Percentiles rank a stretch among this genome's conserved stretches.
These are phyloP conservation scores for Solanum peruvianum DNA, from an alignment of 257 asterid species.

Conservation along the genomic window DNA sequence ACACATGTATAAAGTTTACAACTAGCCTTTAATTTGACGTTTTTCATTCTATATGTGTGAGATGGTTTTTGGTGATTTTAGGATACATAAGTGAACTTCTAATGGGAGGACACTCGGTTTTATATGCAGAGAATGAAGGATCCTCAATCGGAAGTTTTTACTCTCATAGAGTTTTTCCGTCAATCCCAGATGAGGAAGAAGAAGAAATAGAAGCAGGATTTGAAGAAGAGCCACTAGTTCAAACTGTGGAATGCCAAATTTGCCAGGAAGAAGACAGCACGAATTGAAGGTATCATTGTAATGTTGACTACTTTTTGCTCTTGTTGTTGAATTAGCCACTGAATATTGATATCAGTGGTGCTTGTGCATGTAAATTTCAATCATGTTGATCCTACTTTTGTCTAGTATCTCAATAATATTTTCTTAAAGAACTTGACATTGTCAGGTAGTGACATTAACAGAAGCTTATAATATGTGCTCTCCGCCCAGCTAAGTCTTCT, in stretches of 20 bases:
- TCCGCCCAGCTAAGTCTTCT: too few species aligned
- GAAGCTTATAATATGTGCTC: neutral
- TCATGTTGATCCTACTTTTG: neutral
- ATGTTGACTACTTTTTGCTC: neutral
- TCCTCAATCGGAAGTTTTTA: constrained; percentile 4
- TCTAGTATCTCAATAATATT: neutral
- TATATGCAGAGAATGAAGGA: constrained; percentile 5
- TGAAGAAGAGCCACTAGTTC: constrained; percentile 26
- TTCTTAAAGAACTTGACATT: neutral
- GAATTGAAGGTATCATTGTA: constrained; percentile 21
- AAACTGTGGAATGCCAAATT: constrained; percentile 34
- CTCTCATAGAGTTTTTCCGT: constrained; percentile 3
- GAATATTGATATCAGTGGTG: neutral
- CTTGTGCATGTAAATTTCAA: neutral
- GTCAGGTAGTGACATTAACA: neutral
- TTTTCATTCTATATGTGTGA: neutral
- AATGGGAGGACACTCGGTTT: constrained; percentile 27
- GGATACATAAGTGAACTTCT: neutral
- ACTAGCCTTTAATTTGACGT: neutral
- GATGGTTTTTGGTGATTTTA: neutral
- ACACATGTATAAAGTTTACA: neutral
- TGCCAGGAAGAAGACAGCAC: constrained; percentile 33
- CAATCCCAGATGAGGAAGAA: constrained; percentile 6
- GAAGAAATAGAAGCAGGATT: constrained; percentile 4
- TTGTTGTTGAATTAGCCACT: neutral